A percentile compares a stretch with the other conserved stretches of the same genome.
phyloP scores from a whole-genome alignment of 257 asterid species.

The Nemophila menziesii region DNA sequence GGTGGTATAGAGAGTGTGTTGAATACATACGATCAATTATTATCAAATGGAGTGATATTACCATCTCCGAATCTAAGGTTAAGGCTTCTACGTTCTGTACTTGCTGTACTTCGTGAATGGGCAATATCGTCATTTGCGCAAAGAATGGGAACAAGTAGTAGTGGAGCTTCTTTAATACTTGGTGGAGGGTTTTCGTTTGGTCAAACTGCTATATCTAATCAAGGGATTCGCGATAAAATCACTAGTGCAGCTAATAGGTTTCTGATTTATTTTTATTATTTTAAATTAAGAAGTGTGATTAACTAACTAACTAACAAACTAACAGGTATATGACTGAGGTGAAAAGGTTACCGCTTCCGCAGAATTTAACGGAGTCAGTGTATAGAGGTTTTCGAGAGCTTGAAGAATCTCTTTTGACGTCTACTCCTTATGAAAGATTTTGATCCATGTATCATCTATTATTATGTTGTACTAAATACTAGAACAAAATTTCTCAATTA shows the following conservation, averaged over 20 bases:
- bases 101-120: conserved; percentile 81
- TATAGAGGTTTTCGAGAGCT: conserved; percentile 77
- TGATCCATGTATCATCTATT: neutral
- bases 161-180: conserved; percentile 76
- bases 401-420: conserved; percentile 71
- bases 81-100: conserved; percentile 78
- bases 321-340: conserved; percentile 90
- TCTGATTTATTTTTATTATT: conserved; percentile 5
- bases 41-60: conserved; percentile 65
- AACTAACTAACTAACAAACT: neutral
- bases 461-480: neutral
- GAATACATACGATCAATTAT: conserved; percentile 63
- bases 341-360: conserved; percentile 67
- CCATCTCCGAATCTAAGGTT: conserved; percentile 59
- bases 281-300: too few relatives aligned
- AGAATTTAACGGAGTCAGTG: conserved; percentile 67
- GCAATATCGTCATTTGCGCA: conserved; percentile 61
- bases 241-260: conserved; percentile 82
- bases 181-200: conserved; percentile 59
- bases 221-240: conserved; percentile 81
- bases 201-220: conserved; percentile 42
- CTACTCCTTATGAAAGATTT: conserved; percentile 38
- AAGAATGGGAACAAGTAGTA: conserved; percentile 64
- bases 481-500: neutral
- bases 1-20: conserved; percentile 83